Base-by-base conservation (phyloP, 2,329 filamentous ascomycete species). In the Bertia moriformis region DNA sequence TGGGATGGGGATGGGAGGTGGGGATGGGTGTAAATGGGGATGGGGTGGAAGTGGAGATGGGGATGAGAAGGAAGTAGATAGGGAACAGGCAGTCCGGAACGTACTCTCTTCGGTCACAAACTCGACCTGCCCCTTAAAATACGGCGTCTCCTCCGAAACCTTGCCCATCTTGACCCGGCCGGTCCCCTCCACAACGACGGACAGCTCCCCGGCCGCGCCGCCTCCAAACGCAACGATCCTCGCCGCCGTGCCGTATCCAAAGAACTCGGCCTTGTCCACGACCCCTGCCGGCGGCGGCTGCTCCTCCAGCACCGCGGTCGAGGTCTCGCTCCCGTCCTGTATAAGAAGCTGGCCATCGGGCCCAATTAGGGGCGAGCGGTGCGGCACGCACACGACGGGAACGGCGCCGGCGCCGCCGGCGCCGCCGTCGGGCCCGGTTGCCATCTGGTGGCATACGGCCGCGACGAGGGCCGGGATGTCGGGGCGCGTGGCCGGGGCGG, bases 311-410 rank as follows among this genome's bases (percentile, higher is more conserved):
- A 10, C 22, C n/a, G 7, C 7, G 7, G 22, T n/a, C 22, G 22
- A 27, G 22, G 7, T n/a, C 7, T 27, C 22, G 18, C 71, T 70
- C 29, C 69, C 72, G 51, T 78, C 69, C 40, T 81, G 73, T 40
- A 93, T 71, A 46, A 93, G 67, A 41, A 77, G 71, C 58, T 88
- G 79, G 35, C 87, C 87, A 51, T 85, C 77, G 19, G 71, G 68
- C 41, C 77, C 78, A 18, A 94, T 67, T 18, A 80, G 70, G 3
- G 80, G 78, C 38, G 85, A 91, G 45, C 69, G 79, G 43, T 95
- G 67, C 15, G 91, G 91, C 40, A 96, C 78, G 57, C 89, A 96
- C 39, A 83, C 86, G 46, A 96, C 78, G 7, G 83, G 79, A 48
- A 94, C 76, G 46, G 67, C 65, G 47, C 78, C n/a, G 22, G 71